Evolutionary conservation across 179 eudicot genomes (phyloP), one percentile per base, ranked within the genome.

Genomic region (Amaranthus tricolor): DNA sequence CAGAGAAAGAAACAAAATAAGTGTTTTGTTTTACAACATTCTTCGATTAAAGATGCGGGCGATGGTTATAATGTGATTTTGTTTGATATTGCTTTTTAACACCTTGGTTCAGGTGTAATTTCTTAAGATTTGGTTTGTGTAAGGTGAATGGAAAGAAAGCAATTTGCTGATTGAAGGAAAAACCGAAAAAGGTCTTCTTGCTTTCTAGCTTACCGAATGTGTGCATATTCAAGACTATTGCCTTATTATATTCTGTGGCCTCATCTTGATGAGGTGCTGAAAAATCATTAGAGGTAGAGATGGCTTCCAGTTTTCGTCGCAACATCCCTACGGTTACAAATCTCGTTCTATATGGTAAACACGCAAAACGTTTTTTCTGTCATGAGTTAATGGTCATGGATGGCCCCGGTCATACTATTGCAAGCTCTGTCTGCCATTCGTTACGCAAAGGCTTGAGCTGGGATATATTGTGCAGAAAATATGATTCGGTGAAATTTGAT

Each of bases 381-480:
- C 82, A 82, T 66, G 62, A 56, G 9, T 73, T 75, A n/a, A 66
- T 82, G 10, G 61, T 31, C 40, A 31, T 47, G 13, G 24, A 48
- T 77, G 84, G 63, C 52, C 62, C 78, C 19, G 52, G 14, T 48
- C 68, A 40, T 20, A 40, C 76, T 51, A 63, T 85, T 59, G 82
- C 82, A 48, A 74, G 66, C 62, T 76, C 92, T 49, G 64, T 90
- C 0, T 84, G 90, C 43, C 81, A 83, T n/a, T 88, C 93, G 2
- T 66, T 92, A 7, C 81, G 89, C 54, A 83, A 87, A 83, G 90
- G 91, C 71, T 73, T 78, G 48, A 86, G 80, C 52, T 94, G 96
- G 96, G 87, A 85, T 16, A 50, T 77, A 13, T 77, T 92, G 53
- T 81, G 83, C 59, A 73, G 75, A 70, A 84, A 78, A 49, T 88